Evolutionary conservation across 2,329 filamentous ascomycete species (phyloP).

Genomic region (Phaeosphaeriaceae sp.): DNA sequence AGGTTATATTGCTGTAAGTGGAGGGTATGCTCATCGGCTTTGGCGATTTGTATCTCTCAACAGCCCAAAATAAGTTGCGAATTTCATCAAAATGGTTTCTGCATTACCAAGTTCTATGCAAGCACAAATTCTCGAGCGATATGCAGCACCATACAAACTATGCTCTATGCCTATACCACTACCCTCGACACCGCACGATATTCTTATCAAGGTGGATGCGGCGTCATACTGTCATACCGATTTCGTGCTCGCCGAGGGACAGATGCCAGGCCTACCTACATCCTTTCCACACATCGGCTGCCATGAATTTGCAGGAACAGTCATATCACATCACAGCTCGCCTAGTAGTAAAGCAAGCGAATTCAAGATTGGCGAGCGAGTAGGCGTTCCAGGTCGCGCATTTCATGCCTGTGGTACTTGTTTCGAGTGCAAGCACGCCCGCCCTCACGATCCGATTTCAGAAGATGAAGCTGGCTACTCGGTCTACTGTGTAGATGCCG

Average conservation of each 20-base stretch:
- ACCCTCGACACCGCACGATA: conserved; percentile 43
- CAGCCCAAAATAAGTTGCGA: background rate
- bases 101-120: conserved; percentile 42
- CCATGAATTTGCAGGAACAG: conserved; percentile 56
- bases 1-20: background rate
- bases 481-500: conserved; percentile 45
- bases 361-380: conserved; percentile 39
- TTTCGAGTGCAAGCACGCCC: conserved; percentile 47
- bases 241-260: conserved; percentile 45
- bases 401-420: conserved; percentile 52
- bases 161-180: conserved; percentile 45
- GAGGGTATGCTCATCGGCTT: background rate
- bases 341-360: conserved; percentile 26
- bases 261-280: conserved; percentile 44
- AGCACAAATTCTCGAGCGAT: conserved; percentile 51
- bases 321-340: conserved; percentile 41
- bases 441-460: conserved; percentile 31
- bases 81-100: conserved; percentile 17
- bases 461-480: conserved; percentile 51
- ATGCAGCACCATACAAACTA: conserved; percentile 51
- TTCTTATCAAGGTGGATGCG: conserved; percentile 55
- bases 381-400: conserved; percentile 52
- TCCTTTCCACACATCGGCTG: conserved; percentile 53
- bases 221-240: conserved; percentile 58
- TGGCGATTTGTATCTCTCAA: background rate